Percentiles rank a stretch among this genome's conserved stretches.
Conservation (phyloP, 495 filamentous ascomycete genomes). For the Astrothelium subdiscretum region DNA sequence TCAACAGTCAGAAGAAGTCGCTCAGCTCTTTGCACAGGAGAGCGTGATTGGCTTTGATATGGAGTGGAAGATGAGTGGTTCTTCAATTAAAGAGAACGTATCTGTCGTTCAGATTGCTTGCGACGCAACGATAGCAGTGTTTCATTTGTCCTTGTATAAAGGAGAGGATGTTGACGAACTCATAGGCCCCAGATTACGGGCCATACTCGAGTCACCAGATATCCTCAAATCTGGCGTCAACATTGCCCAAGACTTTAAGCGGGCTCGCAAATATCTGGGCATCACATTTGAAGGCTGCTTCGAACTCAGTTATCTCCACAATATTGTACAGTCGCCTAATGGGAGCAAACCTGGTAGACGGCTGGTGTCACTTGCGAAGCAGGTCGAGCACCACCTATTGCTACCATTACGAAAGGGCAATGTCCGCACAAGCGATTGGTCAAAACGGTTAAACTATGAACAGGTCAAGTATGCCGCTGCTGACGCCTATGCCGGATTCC, state of each 20-base stretch:
- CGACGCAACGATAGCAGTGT: constrained; percentile 28
- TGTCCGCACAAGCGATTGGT: constrained; percentile 29
- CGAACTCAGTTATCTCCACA: constrained; percentile 30
- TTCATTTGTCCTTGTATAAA: constrained; percentile 23
- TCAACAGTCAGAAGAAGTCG: constrained; percentile 19
- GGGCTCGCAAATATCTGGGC: constrained; percentile 21
- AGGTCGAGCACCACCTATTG: constrained; percentile 22
- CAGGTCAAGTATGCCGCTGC: constrained; percentile 27
- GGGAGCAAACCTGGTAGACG: constrained; percentile 16
- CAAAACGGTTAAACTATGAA: constrained; percentile 14
- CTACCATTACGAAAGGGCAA: constrained; percentile 27
- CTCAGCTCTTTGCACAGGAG: constrained; percentile 23
- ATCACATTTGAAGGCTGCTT: constrained; percentile 19
- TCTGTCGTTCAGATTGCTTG: constrained; percentile 29
- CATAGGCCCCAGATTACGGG: constrained; percentile 20
- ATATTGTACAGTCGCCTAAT: constrained; percentile 19
- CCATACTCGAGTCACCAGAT: constrained; percentile 66
- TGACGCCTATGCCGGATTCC: constrained; percentile 29
- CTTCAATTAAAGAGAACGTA: constrained; percentile 23
- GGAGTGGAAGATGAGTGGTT: constrained; percentile 22
- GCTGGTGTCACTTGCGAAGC: constrained; percentile 19
- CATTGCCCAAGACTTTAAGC: constrained; percentile 60
- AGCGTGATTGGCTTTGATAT: constrained; percentile 30
- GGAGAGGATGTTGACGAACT: constrained; percentile 22
- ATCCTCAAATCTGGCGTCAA: constrained; percentile 78